A percentile compares a stretch with the other conserved stretches of the same genome.
Conservation (phyloP, 108 stramenopile species). For the Fistulifera solaris region DNA sequence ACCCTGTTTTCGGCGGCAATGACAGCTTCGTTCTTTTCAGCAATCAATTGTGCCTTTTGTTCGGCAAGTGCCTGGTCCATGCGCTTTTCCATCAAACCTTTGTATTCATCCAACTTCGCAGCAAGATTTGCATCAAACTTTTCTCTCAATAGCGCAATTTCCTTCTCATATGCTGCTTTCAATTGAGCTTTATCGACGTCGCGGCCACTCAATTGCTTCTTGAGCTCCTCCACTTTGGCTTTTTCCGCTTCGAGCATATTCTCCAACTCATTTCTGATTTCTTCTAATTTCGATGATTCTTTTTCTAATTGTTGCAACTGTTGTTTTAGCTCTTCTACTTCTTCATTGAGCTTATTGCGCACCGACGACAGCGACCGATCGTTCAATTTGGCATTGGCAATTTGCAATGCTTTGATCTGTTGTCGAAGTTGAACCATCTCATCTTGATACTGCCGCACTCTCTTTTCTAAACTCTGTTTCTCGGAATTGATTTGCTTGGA, state of each 20-base stretch:
- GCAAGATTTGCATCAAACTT: not conserved
- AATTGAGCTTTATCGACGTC: not conserved
- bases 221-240: not conserved
- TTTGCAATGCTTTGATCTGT: constrained; percentile 2
- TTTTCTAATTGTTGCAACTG: not conserved
- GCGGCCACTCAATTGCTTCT: not conserved
- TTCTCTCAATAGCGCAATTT: not conserved
- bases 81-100: not conserved
- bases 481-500: too few relatives aligned
- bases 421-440: constrained; percentile 2
- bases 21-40: not conserved
- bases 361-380: not conserved
- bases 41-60: not conserved
- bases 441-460: constrained; percentile 4
- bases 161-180: not conserved
- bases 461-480: not conserved
- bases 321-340: constrained; percentile 2
- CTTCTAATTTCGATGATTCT: not conserved
- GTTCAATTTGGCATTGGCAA: not conserved
- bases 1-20: constrained; percentile 14
- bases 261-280: constrained; percentile 1
- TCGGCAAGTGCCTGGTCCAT: not conserved
- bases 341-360: not conserved
- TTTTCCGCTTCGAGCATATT: not conserved
- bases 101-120: not conserved